Evolutionary conservation across 2,329 filamentous ascomycete genomes (phyloP), one percentile per base, ranked within the genome.

Genomic region (Colletotrichum chrysophilum): DNA sequence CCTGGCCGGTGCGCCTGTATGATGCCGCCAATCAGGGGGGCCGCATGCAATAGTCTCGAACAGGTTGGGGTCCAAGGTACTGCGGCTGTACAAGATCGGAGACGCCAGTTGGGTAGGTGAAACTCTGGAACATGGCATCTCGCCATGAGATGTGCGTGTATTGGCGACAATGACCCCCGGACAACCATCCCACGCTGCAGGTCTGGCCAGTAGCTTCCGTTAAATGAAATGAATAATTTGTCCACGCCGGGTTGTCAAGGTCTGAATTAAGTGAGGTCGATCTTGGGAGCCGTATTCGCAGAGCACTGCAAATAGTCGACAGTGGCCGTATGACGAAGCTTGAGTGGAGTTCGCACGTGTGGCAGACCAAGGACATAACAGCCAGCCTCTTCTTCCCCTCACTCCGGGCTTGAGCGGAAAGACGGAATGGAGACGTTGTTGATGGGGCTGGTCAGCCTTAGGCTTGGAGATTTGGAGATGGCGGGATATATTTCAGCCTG

Each of bases 401-500:
- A 21, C 14, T n/a, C 30, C 26, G 43, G 36, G 55, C 56, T 62
- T 34, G 61, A 13, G 56, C 70, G 70, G 70, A 64, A 52, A 26
- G 28, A 30, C 18, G 71, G 24, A 21, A 62, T 70, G 67, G 56
- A 70, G 48, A 68, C 66, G 21, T 62, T 16, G 67, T 18, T 28
- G 21, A 75, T 68, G 70, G 70, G 70, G 52, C 74, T 38, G 30
- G 13, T 75, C 73, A 73, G 73, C 73, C 73, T 75, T 73, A 74
- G 74, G 43, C 70, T 43, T 58, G 62, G 69, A 67, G 62, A 32
- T 60, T 62, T 58, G 69, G 38, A 72, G 62, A 32, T 60, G 30
- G 36, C 62, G 70, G 69, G 62, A 72, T 24, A 68, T 74, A 55
- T 67, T 34, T 18, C 38, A 30, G 43, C 62, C 36, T 24, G 34